Conservation (phyloP, 1,284 basidiomycete species). For the Malassezia vespertilionis region DNA sequence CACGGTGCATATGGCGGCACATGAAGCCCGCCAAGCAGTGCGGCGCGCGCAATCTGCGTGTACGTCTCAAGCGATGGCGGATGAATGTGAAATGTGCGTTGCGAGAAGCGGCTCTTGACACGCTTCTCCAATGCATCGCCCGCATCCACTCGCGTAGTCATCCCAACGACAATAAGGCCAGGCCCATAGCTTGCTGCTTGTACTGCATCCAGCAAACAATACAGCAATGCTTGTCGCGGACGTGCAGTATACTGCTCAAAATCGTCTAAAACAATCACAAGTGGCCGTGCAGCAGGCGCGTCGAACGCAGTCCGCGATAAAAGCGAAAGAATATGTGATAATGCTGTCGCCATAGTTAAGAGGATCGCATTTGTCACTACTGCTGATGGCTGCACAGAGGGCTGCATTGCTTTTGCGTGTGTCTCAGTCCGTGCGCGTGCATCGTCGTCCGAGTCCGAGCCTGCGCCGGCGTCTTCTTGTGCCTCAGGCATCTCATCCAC, state of each 20-base stretch:
- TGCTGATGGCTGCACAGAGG: background rate
- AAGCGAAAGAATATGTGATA: constrained; percentile 34
- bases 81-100: constrained; percentile 34
- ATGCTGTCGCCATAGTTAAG: constrained; percentile 25
- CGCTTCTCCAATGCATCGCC: constrained; percentile 42
- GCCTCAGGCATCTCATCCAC: constrained; percentile 11
- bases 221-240: constrained; percentile 39
- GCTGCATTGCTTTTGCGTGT: constrained; percentile 18
- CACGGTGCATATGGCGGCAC: constrained; percentile 11
- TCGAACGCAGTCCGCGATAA: constrained; percentile 19
- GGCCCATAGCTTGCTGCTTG: constrained; percentile 38
- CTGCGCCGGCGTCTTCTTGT: background rate
- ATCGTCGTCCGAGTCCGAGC: constrained; percentile 17
- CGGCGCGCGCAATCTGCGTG: constrained; percentile 22
- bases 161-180: constrained; percentile 35
- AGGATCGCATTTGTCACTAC: constrained; percentile 1
- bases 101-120: constrained; percentile 42
- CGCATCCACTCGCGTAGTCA: constrained; percentile 34
- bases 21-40: constrained; percentile 5
- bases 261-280: constrained; percentile 35
- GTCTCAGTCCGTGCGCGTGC: constrained; percentile 17
- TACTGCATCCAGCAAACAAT: constrained; percentile 43
- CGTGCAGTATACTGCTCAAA: constrained; percentile 39
- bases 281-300: constrained; percentile 19
- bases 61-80: constrained; percentile 22